Evolutionary conservation across 2,329 filamentous ascomycete genomes (phyloP).

Genomic region (Exophiala mesophila): DNA sequence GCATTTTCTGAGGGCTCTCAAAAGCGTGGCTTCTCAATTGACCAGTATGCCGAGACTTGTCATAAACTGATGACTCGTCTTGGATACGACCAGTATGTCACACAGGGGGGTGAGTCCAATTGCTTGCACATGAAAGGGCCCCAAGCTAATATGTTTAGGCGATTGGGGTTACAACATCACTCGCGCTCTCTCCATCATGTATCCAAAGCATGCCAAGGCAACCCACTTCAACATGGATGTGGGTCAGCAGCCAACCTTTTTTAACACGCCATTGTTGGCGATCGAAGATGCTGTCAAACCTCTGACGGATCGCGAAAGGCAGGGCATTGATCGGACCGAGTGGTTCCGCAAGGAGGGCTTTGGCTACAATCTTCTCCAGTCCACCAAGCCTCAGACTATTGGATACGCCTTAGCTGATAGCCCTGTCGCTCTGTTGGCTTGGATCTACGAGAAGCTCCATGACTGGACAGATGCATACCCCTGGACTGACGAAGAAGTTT

Average conservation of each 20-base stretch:
- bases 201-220: conserved; percentile 14
- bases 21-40: conserved; percentile 53
- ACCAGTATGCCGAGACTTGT: conserved; percentile 50
- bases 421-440: conserved; percentile 65
- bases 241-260: conserved; percentile 9
- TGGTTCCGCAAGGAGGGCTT: conserved; percentile 52
- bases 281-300: conserved; percentile 53
- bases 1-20: conserved; percentile 13
- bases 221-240: conserved; percentile 21
- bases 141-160: no score
- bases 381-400: conserved; percentile 67
- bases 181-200: conserved; percentile 50
- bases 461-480: conserved; percentile 69
- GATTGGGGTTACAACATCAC: conserved; percentile 65
- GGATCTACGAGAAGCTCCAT: conserved; percentile 76
- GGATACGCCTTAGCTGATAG: conserved; percentile 65
- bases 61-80: conserved; percentile 22
- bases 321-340: conserved; percentile 47
- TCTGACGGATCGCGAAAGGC: conserved; percentile 49
- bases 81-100: conserved; percentile 30
- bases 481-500: conserved; percentile 70
- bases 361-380: conserved; percentile 57
- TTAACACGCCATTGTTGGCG: conserved; percentile 45
- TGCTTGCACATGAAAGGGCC: no score
- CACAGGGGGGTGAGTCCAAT: conserved; percentile 42